Conservation (phyloP, 1,284 basidiomycete genomes). For the Sporisorium graminicola region DNA sequence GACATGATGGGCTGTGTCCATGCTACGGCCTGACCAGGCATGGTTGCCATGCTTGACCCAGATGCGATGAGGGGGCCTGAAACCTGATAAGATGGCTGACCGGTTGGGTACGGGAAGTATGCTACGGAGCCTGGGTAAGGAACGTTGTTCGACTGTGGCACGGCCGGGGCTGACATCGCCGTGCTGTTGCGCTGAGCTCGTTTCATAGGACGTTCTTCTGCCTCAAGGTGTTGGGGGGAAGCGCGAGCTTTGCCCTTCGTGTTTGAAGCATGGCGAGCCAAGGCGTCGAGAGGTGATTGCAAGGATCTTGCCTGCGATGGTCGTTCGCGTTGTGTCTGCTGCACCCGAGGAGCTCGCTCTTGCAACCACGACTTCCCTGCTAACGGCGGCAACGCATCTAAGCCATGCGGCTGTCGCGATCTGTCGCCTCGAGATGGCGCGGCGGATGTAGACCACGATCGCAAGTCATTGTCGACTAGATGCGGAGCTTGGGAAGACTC, state of each 20-base stretch:
- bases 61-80: slow-evolving; percentile 9
- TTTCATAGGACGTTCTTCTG: not conserved
- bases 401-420: not conserved
- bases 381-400: slow-evolving; percentile 12
- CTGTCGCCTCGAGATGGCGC: slow-evolving; percentile 2
- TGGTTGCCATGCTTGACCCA: slow-evolving; percentile 6
- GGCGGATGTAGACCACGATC: not conserved
- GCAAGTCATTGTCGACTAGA: not conserved
- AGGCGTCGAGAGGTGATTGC: slow-evolving; percentile 13
- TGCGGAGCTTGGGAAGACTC: slow-evolving; percentile 7
- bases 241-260: slow-evolving; percentile 38
- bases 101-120: slow-evolving; percentile 28
- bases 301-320: slow-evolving; percentile 2
- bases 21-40: slow-evolving; percentile 24
- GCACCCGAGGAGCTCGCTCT: not conserved
- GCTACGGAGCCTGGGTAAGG: slow-evolving; percentile 10
- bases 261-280: slow-evolving; percentile 17
- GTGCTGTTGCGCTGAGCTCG: not conserved
- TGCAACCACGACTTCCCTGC: not conserved
- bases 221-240: not conserved
- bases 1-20: slow-evolving; percentile 39
- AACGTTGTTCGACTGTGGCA: slow-evolving; percentile 1
- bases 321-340: slow-evolving; percentile 8
- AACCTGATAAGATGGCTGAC: slow-evolving; percentile 15
- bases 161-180: not conserved